Percentiles rank a stretch among this genome's conserved stretches.
Evolutionary conservation across 352 stramenopile genomes (phyloP).

Genomic region (Phytopythium litorale): DNA sequence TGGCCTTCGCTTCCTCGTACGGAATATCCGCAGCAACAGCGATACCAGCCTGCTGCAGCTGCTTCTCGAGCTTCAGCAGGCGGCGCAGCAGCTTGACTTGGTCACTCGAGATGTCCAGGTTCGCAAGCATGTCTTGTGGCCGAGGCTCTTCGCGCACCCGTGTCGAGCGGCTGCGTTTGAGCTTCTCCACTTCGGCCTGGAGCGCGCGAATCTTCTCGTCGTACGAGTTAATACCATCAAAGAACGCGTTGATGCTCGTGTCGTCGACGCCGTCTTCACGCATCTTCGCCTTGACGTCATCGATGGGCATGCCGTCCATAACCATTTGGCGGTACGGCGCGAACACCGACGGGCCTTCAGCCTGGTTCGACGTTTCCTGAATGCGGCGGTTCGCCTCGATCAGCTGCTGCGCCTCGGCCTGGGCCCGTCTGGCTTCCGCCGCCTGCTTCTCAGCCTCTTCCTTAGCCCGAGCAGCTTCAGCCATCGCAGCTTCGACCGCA

Average conservation of each 20-base stretch:
- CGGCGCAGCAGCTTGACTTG: constrained; percentile 78
- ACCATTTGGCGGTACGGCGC: constrained; percentile 65
- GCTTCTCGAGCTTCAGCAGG: constrained; percentile 81
- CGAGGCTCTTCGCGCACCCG: constrained; percentile 49
- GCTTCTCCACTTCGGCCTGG: constrained; percentile 81
- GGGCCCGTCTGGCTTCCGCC: constrained; percentile 63
- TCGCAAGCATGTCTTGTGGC: constrained; percentile 59
- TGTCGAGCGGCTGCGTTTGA: constrained; percentile 56
- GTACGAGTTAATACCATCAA: constrained; percentile 81
- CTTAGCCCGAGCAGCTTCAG: constrained; percentile 71
- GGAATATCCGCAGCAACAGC: constrained; percentile 91
- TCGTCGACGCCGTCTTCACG: constrained; percentile 73
- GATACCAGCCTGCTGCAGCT: constrained; percentile 81
- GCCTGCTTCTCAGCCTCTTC: constrained; percentile 80
- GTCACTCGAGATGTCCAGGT: constrained; percentile 68
- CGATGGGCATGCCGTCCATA: constrained; percentile 59
- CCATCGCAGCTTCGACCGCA: constrained; percentile 80
- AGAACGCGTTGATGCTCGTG: constrained; percentile 67
- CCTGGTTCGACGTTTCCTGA: constrained; percentile 48
- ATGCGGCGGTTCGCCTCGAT: constrained; percentile 86
- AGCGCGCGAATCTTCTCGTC: constrained; percentile 79
- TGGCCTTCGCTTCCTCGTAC: constrained; percentile 89
- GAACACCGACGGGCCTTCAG: constrained; percentile 51
- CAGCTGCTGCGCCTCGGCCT: constrained; percentile 76
- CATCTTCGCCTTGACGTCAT: constrained; percentile 76